Evolutionary conservation across 306 rosid genomes (phyloP), one percentile per base, ranked within the genome.

Genomic region (Mucuna pruriens): DNA sequence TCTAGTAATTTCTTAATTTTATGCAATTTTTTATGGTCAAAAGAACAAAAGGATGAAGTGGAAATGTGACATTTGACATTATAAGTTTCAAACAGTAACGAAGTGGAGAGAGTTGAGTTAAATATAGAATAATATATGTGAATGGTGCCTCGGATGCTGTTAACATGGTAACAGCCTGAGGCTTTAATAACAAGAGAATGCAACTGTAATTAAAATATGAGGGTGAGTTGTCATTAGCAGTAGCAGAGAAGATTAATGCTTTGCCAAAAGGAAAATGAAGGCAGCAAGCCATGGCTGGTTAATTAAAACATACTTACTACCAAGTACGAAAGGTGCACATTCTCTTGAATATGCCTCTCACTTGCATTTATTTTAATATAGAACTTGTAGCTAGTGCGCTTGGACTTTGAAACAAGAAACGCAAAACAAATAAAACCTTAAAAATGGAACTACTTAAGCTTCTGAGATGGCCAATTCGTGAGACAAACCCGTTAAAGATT

Each of bases 101-200:
- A 78, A 61, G 57, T 29, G 19, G n/a, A 68, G 7, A 19, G 9
- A 9, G 20, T 45, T 76, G 38, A 65, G 31, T 39, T 63, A 38
- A 62, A 48, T 70, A 69, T 57, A 60, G 2, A 67, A 52, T 65
- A 67, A 17, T 75, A 76, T 63, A 80, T 39, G 71, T 60, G 71
- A 82, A 61, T 55, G 15, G 44, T 26, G 88, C 94, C 85, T 88
- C 70, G 90, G 94, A 88, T 90, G 71, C 29, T 64, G 80, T 74
- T 40, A 51, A 58, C 75, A 49, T 67, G 89, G 78, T 61, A 76
- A 81, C 80, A 69, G 68, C 79, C 39, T 80, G 87, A 77, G 60
- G 48, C 88, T 78, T 81, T 26, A 85, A 81, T 64, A 78, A 88
- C 51, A 83, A 71, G 91, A 90, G 86, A 88, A 63, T 79, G 83